A percentile compares a stretch with the other conserved stretches of the same genome.
These are phyloP conservation scores for Cyberlindnera meyerae DNA, from an alignment of 805 yeast genomes.

Conservation along the genomic window DNA sequence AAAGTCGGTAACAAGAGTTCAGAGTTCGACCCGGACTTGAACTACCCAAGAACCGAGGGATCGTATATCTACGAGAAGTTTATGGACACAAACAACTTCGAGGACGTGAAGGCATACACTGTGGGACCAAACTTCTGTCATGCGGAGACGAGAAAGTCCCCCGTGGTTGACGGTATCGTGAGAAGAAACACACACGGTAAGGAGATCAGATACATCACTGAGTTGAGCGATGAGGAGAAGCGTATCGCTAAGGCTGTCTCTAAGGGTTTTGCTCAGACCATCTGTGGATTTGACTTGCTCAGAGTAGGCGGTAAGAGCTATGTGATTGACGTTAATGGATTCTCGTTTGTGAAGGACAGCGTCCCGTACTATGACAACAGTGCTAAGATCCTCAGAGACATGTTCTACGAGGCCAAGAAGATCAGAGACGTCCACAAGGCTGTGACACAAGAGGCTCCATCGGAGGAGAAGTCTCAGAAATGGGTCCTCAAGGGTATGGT, in stretches of 20 bases:
- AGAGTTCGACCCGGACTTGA: slow-evolving; percentile 82
- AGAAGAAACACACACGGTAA: slow-evolving; percentile 96
- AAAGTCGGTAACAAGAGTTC: slow-evolving; percentile 96
- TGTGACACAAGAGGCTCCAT: slow-evolving; percentile 30
- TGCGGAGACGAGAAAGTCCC: slow-evolving; percentile 97
- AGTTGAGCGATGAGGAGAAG: slow-evolving; percentile 68
- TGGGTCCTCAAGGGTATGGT: slow-evolving; percentile 97
- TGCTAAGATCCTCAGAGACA: slow-evolving; percentile 67
- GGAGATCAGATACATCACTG: slow-evolving; percentile 87
- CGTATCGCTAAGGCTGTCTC: slow-evolving; percentile 77
- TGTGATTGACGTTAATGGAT: slow-evolving; percentile 97
- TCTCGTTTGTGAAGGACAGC: slow-evolving; percentile 94
- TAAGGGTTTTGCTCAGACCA: slow-evolving; percentile 78
- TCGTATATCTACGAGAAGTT: slow-evolving; percentile 89
- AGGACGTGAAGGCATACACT: slow-evolving; percentile 97
- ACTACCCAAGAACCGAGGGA: slow-evolving; percentile 78
- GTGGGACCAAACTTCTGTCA: slow-evolving; percentile 90
- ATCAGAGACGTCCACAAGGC: slow-evolving; percentile 37
- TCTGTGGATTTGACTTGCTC: slow-evolving; percentile 93
- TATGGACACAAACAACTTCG: slow-evolving; percentile 97
- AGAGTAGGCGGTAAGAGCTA: slow-evolving; percentile 84
- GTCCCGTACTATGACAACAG: slow-evolving; percentile 78
- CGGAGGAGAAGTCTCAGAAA: slow-evolving; percentile 56
- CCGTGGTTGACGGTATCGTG: slow-evolving; percentile 99
- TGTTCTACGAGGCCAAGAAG: slow-evolving; percentile 62